phyloP scores from a whole-genome alignment of 768 basidiomycete species.

The Lactarius hengduanensis region DNA sequence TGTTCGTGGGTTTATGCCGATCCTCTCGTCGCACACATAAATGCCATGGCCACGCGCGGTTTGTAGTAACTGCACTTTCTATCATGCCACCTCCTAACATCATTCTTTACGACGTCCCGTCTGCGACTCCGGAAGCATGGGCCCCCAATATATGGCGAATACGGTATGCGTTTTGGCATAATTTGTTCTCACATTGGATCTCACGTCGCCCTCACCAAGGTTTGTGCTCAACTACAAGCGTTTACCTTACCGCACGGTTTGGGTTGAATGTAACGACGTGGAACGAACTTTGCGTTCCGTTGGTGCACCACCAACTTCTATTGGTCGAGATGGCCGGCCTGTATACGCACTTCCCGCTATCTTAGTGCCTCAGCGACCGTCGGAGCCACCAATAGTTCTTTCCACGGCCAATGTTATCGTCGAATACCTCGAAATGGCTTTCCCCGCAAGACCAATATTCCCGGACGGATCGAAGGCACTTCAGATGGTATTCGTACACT shows the following conservation, averaged over 20 bases:
- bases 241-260: slow-evolving; percentile 64
- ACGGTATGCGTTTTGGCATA: slow-evolving; percentile 41
- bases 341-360: slow-evolving; percentile 71
- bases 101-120: slow-evolving; percentile 65
- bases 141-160: slow-evolving; percentile 75
- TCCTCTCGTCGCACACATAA: slow-evolving; percentile 11
- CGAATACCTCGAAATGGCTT: slow-evolving; percentile 67
- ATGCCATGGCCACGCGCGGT: slow-evolving; percentile 10
- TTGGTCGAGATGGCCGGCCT: slow-evolving; percentile 54
- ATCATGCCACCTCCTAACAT: slow-evolving; percentile 52
- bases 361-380: slow-evolving; percentile 53
- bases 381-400: slow-evolving; percentile 48
- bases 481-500: slow-evolving; percentile 68
- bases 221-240: slow-evolving; percentile 78
- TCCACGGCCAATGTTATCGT: slow-evolving; percentile 62
- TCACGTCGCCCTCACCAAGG: slow-evolving; percentile 36
- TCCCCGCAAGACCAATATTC: slow-evolving; percentile 67
- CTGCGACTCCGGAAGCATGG: slow-evolving; percentile 65
- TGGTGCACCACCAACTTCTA: slow-evolving; percentile 55
- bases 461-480: slow-evolving; percentile 69
- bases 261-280: slow-evolving; percentile 70
- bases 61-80: slow-evolving; percentile 8
- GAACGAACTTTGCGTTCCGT: slow-evolving; percentile 58
- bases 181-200: not conserved
- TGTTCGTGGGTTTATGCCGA: not conserved